Evolutionary conservation across 495 filamentous ascomycete species (phyloP).

Genomic region (Neurospora sublineolata): DNA sequence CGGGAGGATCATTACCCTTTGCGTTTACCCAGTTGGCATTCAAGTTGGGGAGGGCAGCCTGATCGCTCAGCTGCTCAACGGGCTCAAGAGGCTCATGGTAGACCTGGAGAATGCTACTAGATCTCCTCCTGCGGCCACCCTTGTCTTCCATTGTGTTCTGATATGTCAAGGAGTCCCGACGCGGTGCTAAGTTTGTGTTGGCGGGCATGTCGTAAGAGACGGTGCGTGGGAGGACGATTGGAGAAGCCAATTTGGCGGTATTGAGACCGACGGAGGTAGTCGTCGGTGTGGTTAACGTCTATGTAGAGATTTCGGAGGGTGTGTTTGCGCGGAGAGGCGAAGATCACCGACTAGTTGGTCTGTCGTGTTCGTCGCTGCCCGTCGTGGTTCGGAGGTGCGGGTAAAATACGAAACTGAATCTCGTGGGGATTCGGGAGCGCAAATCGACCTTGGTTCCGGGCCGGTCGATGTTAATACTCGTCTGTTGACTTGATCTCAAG

Average conservation of each 20-base stretch:
- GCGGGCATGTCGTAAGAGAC: constrained; percentile 63
- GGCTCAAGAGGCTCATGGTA: constrained; percentile 92
- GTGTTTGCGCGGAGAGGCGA: not conserved
- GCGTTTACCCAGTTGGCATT: constrained; percentile 99
- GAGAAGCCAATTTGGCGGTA: constrained; percentile 79
- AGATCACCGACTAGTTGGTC: not conserved
- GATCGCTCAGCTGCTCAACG: constrained; percentile 90
- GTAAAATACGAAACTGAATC: not conserved
- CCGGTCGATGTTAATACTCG: not conserved
- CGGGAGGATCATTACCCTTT: constrained; percentile 59
- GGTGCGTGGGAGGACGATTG: constrained; percentile 63
- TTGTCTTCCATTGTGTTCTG: constrained; percentile 35
- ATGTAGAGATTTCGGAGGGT: not conserved
- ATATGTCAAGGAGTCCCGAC: constrained; percentile 28
- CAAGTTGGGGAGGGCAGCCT: constrained; percentile 84
- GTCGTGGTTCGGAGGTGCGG: not conserved
- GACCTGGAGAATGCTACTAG: constrained; percentile 76
- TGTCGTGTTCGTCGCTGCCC: not conserved
- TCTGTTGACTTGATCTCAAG: not conserved
- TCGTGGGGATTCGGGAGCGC: not conserved
- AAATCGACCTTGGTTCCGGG: not conserved
- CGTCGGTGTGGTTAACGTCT: constrained; percentile 11
- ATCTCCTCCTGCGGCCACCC: constrained; percentile 68
- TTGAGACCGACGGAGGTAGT: constrained; percentile 22
- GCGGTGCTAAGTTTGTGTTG: constrained; percentile 44